Conservation (phyloP, 1,284 basidiomycete genomes). For the Cystobasidium pallidum region DNA sequence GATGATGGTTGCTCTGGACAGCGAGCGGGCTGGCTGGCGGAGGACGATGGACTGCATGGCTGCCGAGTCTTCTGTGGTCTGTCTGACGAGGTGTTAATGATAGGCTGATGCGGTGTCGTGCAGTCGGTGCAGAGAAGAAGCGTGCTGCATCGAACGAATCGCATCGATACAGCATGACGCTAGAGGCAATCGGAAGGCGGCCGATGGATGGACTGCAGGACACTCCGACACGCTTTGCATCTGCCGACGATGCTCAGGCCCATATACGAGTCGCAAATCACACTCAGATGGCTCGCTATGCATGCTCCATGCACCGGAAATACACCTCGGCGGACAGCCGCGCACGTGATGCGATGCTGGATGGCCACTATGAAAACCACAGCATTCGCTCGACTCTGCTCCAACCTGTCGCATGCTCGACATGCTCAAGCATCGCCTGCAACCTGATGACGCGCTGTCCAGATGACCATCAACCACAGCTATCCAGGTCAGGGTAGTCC, state of each 20-base stretch:
- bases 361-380: too few relatives aligned
- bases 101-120: background rate
- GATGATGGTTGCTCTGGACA: background rate
- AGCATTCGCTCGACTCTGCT: background rate
- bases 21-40: slow-evolving; percentile 2
- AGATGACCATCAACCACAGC: background rate
- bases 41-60: slow-evolving; percentile 23
- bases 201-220: too few relatives aligned
- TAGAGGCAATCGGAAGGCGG: background rate
- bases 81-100: too few relatives aligned
- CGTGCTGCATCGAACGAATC: background rate
- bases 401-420: too few relatives aligned
- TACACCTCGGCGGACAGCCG: background rate
- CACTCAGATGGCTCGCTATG: too few relatives aligned
- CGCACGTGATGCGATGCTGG: background rate
- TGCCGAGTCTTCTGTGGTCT: too few relatives aligned
- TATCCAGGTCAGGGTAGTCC: slow-evolving; percentile 16
- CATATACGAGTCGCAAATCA: too few relatives aligned
- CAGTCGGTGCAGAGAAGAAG: background rate
- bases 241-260: too few relatives aligned
- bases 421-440: too few relatives aligned
- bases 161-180: background rate
- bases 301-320: too few relatives aligned
- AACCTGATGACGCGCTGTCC: background rate
- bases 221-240: too few relatives aligned